Evolutionary conservation across 306 rosid genomes (phyloP).

Genomic region (Prinsepia uniflora): DNA sequence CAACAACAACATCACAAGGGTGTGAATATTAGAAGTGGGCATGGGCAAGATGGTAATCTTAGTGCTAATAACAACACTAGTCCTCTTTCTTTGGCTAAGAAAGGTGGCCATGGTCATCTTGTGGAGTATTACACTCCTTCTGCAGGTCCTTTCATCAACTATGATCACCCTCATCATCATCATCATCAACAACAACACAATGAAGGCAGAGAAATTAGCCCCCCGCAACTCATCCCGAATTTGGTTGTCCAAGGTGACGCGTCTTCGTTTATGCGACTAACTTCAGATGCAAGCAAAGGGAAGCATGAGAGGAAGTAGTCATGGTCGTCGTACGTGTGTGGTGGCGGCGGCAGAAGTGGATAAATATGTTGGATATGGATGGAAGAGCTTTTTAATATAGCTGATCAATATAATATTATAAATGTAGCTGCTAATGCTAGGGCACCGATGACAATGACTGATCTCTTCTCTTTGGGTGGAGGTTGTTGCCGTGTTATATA

Average conservation of each 20-base stretch:
- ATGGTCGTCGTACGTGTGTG: background rate
- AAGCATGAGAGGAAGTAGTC: constrained; percentile 41
- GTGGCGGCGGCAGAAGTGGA: background rate
- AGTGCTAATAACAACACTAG: background rate
- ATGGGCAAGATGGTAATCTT: background rate
- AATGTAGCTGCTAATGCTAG: constrained; percentile 10
- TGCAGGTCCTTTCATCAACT: constrained; percentile 34
- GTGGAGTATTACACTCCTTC: constrained; percentile 41
- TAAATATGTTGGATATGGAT: background rate
- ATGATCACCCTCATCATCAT: constrained; percentile 25
- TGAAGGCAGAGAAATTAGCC: constrained; percentile 32
- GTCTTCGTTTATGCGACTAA: constrained; percentile 45
- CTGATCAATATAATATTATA: background rate
- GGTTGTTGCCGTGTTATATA: background rate
- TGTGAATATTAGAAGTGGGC: constrained; percentile 22
- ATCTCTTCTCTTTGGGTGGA: background rate
- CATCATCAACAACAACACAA: constrained; percentile 29
- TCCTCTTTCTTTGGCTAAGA: constrained; percentile 25
- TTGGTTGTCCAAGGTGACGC: constrained; percentile 60
- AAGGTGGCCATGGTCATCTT: constrained; percentile 12
- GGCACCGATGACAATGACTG: constrained; percentile 14
- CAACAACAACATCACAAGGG: background rate
- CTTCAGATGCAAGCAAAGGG: constrained; percentile 58
- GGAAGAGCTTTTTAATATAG: background rate
- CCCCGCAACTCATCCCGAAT: constrained; percentile 56